A percentile compares a stretch with the other conserved stretches of the same genome.
phyloP scores from a whole-genome alignment of 768 basidiomycete species.

The Daedaleopsis nitida region DNA sequence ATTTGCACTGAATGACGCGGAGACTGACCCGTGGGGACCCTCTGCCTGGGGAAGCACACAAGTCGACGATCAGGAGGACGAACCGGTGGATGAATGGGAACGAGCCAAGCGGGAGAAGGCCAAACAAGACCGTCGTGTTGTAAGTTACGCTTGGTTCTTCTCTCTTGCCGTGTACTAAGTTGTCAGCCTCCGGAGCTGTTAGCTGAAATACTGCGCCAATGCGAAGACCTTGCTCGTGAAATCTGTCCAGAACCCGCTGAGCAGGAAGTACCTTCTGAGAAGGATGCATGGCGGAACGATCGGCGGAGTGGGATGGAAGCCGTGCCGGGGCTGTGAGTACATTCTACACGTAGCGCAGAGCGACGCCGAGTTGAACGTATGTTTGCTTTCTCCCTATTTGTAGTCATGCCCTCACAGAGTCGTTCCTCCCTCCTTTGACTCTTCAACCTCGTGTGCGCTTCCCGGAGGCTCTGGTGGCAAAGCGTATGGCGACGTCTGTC shows the following conservation, averaged over 20 bases:
- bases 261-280: conserved; percentile 12
- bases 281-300: conserved; percentile 32
- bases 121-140: conserved; percentile 62
- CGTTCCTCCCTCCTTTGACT: conserved; percentile 51
- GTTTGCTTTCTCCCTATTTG: background rate
- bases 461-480: conserved; percentile 55
- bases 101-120: conserved; percentile 57
- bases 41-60: conserved; percentile 30
- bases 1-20: conserved; percentile 25
- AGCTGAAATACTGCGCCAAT: conserved; percentile 53
- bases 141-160: conserved; percentile 40
- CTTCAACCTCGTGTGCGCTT: conserved; percentile 55
- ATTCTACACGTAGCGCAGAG: background rate
- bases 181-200: conserved; percentile 70
- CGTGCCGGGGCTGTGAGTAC: conserved; percentile 63
- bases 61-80: conserved; percentile 24
- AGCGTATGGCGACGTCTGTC: conserved; percentile 60
- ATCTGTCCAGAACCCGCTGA: conserved; percentile 47
- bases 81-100: conserved; percentile 67
- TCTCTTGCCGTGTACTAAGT: background rate
- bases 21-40: conserved; percentile 31
- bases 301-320: conserved; percentile 49
- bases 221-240: conserved; percentile 52
- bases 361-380: conserved; percentile 4
- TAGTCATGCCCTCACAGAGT: conserved; percentile 44